Percentiles rank a stretch among this genome's conserved stretches.
Evolutionary conservation across 441 rosid species (phyloP).

Genomic region (Adansonia madagascariensis): DNA sequence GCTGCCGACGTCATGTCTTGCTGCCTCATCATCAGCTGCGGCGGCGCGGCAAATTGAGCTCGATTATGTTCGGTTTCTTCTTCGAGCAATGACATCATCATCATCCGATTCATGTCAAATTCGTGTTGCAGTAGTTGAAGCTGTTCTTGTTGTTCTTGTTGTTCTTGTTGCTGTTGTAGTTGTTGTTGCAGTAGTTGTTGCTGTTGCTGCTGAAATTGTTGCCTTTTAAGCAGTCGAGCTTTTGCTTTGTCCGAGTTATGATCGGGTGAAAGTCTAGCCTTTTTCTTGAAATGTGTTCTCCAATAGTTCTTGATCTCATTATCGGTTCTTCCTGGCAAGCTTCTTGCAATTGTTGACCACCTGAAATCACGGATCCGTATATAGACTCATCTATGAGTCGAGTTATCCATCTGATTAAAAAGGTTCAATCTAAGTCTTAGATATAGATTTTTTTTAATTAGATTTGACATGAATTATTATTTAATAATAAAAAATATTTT

Average conservation of each 20-base stretch:
- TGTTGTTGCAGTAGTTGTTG: slow-evolving; percentile 25
- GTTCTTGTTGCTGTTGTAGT: slow-evolving; percentile 27
- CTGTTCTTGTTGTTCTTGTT: not conserved
- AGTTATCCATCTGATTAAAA: too few species aligned
- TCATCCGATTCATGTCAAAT: slow-evolving; percentile 50
- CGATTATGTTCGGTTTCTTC: slow-evolving; percentile 43
- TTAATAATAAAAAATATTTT: too few species aligned
- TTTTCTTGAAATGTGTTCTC: slow-evolving; percentile 94
- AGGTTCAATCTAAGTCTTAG: too few species aligned
- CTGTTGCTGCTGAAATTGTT: slow-evolving; percentile 53
- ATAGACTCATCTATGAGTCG: too few species aligned
- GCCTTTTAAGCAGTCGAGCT: slow-evolving; percentile 59
- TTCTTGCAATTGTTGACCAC: slow-evolving; percentile 93
- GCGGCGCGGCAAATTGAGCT: slow-evolving; percentile 38
- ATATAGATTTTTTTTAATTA: too few species aligned
- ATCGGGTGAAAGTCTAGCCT: slow-evolving; percentile 53
- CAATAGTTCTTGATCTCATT: slow-evolving; percentile 92
- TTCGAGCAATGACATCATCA: slow-evolving; percentile 59
- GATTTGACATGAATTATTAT: too few species aligned
- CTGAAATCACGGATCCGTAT: slow-evolving; percentile 36
- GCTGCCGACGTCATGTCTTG: slow-evolving; percentile 29
- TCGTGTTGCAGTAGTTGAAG: slow-evolving; percentile 7
- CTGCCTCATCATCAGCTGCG: slow-evolving; percentile 28
- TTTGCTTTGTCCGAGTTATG: slow-evolving; percentile 44
- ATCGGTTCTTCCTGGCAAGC: slow-evolving; percentile 91